Percentiles rank a stretch among this genome's conserved stretches.
phyloP scores from a whole-genome alignment of 108 stramenopile species.

The Pelagomonas calceolata region DNA sequence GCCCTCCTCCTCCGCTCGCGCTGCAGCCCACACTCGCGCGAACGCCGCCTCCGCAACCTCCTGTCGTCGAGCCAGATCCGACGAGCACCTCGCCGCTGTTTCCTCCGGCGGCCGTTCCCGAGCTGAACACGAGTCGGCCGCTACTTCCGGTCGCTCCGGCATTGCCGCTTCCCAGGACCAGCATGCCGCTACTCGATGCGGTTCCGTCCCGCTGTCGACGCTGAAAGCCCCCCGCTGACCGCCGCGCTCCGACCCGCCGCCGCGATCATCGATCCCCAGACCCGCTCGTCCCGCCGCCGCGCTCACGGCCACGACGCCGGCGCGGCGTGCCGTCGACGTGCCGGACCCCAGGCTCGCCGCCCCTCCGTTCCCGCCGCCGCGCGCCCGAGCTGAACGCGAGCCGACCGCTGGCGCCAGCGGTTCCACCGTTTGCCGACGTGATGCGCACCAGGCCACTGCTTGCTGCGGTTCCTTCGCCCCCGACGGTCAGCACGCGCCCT shows the following conservation, averaged over 20 bases:
- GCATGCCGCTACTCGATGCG: background rate
- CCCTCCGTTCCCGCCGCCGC: background rate
- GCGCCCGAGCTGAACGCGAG: background rate
- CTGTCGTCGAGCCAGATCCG: background rate
- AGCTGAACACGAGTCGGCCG: background rate
- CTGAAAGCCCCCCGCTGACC: background rate
- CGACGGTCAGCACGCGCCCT: background rate
- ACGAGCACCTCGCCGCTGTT: background rate
- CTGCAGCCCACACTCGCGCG: background rate
- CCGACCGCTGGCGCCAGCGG: background rate
- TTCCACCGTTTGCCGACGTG: background rate
- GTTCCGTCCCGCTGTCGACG: background rate
- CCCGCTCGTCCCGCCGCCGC: constrained; percentile 3
- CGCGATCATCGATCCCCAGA: background rate
- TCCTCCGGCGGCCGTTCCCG: background rate
- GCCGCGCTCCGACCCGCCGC: background rate
- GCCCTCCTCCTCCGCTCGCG: background rate
- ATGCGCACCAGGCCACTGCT: background rate
- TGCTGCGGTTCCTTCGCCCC: background rate
- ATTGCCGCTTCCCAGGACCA: background rate
- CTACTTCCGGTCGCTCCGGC: background rate
- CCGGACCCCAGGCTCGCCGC: background rate
- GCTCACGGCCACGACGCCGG: background rate
- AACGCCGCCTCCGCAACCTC: background rate
- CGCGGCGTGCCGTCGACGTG: background rate